A percentile compares a stretch with the other conserved stretches of the same genome.
Conservation (phyloP, 176 grass and related monocot genomes). For the sorghum (Sorghum bicolor) region Sorghum_bicolor_NCBIv3 NC_012872.2:67963001-67963500, state of each 20-base stretch:
- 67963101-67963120: neutral
- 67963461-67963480: neutral
- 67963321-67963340: neutral
- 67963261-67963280: neutral
- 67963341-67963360: neutral
- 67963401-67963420: neutral
- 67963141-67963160: neutral
- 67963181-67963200: neutral
- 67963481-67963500: neutral
- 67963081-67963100: neutral
- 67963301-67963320: neutral
- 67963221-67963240: neutral
- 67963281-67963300: neutral
- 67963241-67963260: neutral
- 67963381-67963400: neutral
- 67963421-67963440: neutral
- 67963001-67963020: neutral
- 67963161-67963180: conserved; percentile 2
- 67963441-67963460: neutral
- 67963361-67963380: neutral
- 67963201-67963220: neutral
- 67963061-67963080: neutral
- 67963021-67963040: neutral
- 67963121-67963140: neutral
- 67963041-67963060: neutral